These are phyloP conservation scores for Nemania sp. DNA, from an alignment of 2,329 filamentous ascomycete genomes.

Conservation along the genomic window DNA sequence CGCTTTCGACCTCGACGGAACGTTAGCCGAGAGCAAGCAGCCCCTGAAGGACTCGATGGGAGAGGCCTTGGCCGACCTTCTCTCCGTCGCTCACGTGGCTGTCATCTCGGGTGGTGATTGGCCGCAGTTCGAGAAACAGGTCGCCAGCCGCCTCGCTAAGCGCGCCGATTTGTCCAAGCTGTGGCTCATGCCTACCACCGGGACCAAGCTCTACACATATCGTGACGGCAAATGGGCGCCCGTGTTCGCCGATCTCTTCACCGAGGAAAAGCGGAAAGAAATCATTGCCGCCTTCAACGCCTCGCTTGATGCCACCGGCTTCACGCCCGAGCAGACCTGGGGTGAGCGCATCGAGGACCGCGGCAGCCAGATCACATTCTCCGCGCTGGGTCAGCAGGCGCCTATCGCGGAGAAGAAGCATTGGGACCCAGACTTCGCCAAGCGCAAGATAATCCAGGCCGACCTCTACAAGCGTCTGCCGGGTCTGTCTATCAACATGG, in stretches of 20 bases:
- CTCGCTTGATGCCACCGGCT: constrained; percentile 52
- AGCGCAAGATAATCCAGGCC: constrained; percentile 55
- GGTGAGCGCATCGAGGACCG: constrained; percentile 56
- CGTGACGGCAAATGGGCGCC: constrained; percentile 48
- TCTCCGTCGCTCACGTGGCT: constrained; percentile 55
- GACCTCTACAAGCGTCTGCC: constrained; percentile 54
- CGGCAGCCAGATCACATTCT: constrained; percentile 58
- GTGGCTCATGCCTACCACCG: constrained; percentile 58
- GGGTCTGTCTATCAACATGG: constrained; percentile 56
- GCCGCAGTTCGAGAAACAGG: constrained; percentile 57
- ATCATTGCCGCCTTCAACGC: constrained; percentile 53
- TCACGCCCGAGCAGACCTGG: constrained; percentile 51
- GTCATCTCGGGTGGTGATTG: constrained; percentile 58
- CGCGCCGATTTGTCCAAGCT: constrained; percentile 53
- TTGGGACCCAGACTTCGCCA: constrained; percentile 57
- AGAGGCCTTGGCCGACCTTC: constrained; percentile 51
- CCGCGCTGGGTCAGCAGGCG: constrained; percentile 56
- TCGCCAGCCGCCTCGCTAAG: constrained; percentile 53
- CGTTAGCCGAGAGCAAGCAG: constrained; percentile 54
- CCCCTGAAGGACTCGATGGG: constrained; percentile 51
- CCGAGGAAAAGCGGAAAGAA: constrained; percentile 45
- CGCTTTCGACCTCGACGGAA: constrained; percentile 55
- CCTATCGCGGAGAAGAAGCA: constrained; percentile 52
- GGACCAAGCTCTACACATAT: constrained; percentile 56
- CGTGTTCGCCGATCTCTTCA: constrained; percentile 56